phyloP scores from a whole-genome alignment of 306 rosid genomes.

The Pachyrhizus erosus region DNA sequence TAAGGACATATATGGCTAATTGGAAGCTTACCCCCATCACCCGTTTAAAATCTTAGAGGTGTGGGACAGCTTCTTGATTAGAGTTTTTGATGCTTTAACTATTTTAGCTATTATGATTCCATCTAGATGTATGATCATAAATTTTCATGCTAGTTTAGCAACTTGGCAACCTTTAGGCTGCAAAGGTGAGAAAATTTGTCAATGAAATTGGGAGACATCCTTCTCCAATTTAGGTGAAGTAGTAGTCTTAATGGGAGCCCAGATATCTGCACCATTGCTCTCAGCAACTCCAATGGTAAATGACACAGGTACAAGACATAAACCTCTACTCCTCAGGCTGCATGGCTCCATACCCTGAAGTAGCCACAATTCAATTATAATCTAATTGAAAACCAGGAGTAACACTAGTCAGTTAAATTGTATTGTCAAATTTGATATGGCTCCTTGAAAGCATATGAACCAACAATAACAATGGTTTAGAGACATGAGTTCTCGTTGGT shows the following conservation, averaged over 20 bases:
- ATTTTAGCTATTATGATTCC: slow-evolving; percentile 42
- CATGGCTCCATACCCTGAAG: slow-evolving; percentile 66
- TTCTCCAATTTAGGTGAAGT: slow-evolving; percentile 64
- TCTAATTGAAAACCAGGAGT: slow-evolving; percentile 10
- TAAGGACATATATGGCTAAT: slow-evolving; percentile 38
- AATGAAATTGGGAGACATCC: slow-evolving; percentile 54
- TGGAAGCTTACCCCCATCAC: slow-evolving; percentile 52
- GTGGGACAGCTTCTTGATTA: slow-evolving; percentile 46
- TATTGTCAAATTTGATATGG: neutral
- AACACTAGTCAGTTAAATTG: neutral
- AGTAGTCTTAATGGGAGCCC: slow-evolving; percentile 91
- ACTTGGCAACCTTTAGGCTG: slow-evolving; percentile 41
- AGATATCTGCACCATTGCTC: slow-evolving; percentile 96
- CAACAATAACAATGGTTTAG: slow-evolving; percentile 3
- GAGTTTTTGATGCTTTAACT: slow-evolving; percentile 40
- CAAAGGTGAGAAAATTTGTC: slow-evolving; percentile 45
- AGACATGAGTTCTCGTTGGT: neutral
- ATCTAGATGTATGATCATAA: slow-evolving; percentile 44
- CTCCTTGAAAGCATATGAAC: neutral
- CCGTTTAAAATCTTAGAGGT: slow-evolving; percentile 59
- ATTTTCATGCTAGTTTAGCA: slow-evolving; percentile 43
- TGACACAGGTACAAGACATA: slow-evolving; percentile 84
- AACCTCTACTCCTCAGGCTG: slow-evolving; percentile 89
- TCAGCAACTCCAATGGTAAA: slow-evolving; percentile 82
- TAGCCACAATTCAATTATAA: slow-evolving; percentile 8